Evolutionary conservation across 257 asterid genomes (phyloP).

Genomic region (Solanum corneliomulleri): DNA sequence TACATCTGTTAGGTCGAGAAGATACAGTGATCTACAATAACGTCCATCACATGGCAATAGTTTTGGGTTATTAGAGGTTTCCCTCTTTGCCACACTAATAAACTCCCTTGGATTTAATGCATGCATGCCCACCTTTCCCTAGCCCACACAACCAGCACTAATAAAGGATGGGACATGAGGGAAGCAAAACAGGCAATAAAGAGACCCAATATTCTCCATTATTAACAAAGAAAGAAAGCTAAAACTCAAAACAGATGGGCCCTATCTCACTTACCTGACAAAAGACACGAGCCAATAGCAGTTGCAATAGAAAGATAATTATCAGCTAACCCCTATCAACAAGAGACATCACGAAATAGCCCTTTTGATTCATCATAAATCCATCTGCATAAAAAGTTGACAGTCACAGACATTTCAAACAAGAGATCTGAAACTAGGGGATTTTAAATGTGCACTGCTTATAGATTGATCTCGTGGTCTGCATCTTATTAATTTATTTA

Average conservation of each 20-base stretch:
- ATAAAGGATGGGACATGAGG: neutral
- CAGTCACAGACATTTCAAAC: neutral
- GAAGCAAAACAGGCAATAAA: neutral
- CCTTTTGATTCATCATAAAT: constrained; percentile 87
- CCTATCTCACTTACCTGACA: neutral
- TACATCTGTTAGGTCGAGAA: neutral
- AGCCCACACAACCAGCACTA: neutral
- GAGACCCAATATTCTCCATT: neutral
- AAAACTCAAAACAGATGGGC: neutral
- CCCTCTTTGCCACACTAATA: neutral
- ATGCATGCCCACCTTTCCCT: neutral
- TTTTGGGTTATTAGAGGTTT: neutral
- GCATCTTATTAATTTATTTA: neutral
- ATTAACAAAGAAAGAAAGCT: neutral
- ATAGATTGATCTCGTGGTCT: neutral
- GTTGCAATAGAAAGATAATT: neutral
- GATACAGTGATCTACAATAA: neutral
- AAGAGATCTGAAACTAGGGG: neutral
- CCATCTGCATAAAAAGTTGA: constrained; percentile 54
- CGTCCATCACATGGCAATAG: neutral
- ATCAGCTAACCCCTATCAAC: constrained; percentile 13
- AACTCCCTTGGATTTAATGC: neutral
- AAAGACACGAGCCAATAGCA: neutral
- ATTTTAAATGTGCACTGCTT: neutral
- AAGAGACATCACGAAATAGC: constrained; percentile 74